Base-by-base conservation (phyloP, 2,329 filamentous ascomycete genomes). In the Gnomoniopsis smithogilvyi region DNA sequence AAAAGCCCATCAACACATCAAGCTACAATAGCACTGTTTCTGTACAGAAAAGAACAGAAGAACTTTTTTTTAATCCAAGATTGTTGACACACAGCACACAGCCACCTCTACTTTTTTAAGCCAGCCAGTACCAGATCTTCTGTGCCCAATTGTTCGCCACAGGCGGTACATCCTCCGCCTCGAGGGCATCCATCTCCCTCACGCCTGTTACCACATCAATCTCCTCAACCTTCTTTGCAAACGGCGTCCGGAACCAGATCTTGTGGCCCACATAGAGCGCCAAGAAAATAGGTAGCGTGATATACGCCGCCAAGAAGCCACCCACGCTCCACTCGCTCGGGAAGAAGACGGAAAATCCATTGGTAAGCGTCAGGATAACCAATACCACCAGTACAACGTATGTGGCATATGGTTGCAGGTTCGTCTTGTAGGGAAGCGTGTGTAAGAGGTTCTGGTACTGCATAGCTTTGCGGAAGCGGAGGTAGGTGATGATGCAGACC, bases 261-360 rank as follows among this genome's bases (percentile, higher is more conserved):
- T 87, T 87, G 75, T 89, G 87, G 2, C 79, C 83, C 14, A 83
- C 7, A 66, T 88, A 90, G 0, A 89, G 75, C 0, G 76, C 71
- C 2, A 85, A 64, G 70, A 90, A 89, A 64, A 80, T 82, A 49
- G 78, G 86, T 0, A 88, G 75, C 11, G 79, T 88, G 67, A 90
- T 78, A 66, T 87, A 92, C 66, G 74, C 79, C 0, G 83, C 82
- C n/a, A 88, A 61, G 67, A 95, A 95, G 65, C 78, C 78, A 6
- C 79, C 76, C 0, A 80, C 81, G 17, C 78, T 81, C 82, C 86
- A 94, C 30, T 86, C 77, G 8, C 78, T 74, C 0, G 85, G 83
- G 69, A 88, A 88, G 69, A 94, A 93, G 15, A 89, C 82, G 38
- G 86, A 82, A 72, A 92, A 94, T 1, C 89, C 90, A 66, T 91